Evolutionary conservation across 371 early-diverging fungal species (phyloP).

Genomic region (Fennellomyces sp.): DNA sequence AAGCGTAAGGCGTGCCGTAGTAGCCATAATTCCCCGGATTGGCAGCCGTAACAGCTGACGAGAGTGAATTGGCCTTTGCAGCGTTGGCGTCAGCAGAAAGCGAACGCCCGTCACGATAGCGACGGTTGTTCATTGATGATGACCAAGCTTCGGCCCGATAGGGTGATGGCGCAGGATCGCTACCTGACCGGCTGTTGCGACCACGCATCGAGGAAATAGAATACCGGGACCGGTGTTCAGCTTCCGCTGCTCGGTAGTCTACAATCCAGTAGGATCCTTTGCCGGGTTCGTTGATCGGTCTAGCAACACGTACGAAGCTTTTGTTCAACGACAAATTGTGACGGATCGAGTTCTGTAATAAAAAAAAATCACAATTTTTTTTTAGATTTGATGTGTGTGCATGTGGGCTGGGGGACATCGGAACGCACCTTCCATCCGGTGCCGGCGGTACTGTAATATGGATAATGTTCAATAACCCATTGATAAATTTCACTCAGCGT

Average conservation of each 20-base stretch:
- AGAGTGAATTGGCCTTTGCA: slow-evolving; percentile 9
- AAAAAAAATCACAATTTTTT: slow-evolving; percentile 6
- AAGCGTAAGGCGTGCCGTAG: slow-evolving; percentile 8
- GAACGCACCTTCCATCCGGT: slow-evolving; percentile 77
- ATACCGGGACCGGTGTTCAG: slow-evolving; percentile 22
- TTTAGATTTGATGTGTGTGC: no score
- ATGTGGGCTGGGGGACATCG: slow-evolving; percentile 47
- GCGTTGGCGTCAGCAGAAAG: slow-evolving; percentile 22
- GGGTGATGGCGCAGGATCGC: slow-evolving; percentile 32
- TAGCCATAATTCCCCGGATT: slow-evolving; percentile 9
- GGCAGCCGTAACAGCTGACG: slow-evolving; percentile 4
- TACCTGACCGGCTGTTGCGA: slow-evolving; percentile 31
- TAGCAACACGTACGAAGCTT: slow-evolving; percentile 89
- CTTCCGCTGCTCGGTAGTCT: slow-evolving; percentile 51
- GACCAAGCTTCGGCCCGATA: slow-evolving; percentile 31
- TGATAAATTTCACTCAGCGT: slow-evolving; percentile 89
- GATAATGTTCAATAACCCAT: slow-evolving; percentile 78
- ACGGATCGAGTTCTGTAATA: slow-evolving; percentile 90
- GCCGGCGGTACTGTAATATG: slow-evolving; percentile 74
- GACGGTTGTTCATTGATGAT: slow-evolving; percentile 13
- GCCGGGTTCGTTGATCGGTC: slow-evolving; percentile 90
- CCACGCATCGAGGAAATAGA: slow-evolving; percentile 20
- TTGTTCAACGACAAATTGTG: slow-evolving; percentile 98
- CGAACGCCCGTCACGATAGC: slow-evolving; percentile 20
- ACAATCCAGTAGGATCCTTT: slow-evolving; percentile 97